Evolutionary conservation across 306 rosid species (phyloP), one percentile per base, ranked within the genome.

Genomic region (Cicer arietinum): DNA sequence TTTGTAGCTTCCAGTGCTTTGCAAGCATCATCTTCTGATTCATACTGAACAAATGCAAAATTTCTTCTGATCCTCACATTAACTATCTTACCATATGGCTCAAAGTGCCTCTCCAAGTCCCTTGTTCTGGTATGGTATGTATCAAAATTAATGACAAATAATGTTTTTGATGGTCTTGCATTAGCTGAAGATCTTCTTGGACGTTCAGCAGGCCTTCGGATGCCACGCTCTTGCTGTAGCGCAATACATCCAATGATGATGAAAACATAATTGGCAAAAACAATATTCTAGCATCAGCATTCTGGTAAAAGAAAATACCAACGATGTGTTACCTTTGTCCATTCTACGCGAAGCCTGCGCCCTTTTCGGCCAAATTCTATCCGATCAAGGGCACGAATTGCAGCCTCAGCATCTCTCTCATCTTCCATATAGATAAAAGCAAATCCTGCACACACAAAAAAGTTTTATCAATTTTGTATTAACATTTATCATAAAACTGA

Each of bases 351-450:
- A 74, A 95, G 97, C 74, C 97, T 86, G 45, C 97, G 99, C 7
- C 99, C 96, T 86, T 90, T 84, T 9, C 90, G 92, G 52, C 99
- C 98, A 89, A 90, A 95, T 71, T 92, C 99, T 60, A 82, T 85
- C 72, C 89, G 85, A 80, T 92, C 98, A 12, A 95, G 98, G 50
- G 84, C 92, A 61, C 96, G 85, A 71, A 92, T 92, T 2, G 99
- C 98, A 84, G 89, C 96, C 69, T 90, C 99, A 35, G 92, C 99
- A 85, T 95, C 99, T 85, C 96, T 89, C 50, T 95, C 99, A 46
- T 95, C 98, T 45, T 95, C 99, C 99, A 95, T 95, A 66, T 92
- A 95, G 71, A 95, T 85, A 77, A 95, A 95, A 85, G 99, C 97
- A 79, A 95, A 95, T 37, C 99, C 99, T 95, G 74, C 45, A 83